These are phyloP conservation scores for Liriodendron chinense DNA, from an alignment of 164 flowering plant species.

Conservation along the genomic window DNA sequence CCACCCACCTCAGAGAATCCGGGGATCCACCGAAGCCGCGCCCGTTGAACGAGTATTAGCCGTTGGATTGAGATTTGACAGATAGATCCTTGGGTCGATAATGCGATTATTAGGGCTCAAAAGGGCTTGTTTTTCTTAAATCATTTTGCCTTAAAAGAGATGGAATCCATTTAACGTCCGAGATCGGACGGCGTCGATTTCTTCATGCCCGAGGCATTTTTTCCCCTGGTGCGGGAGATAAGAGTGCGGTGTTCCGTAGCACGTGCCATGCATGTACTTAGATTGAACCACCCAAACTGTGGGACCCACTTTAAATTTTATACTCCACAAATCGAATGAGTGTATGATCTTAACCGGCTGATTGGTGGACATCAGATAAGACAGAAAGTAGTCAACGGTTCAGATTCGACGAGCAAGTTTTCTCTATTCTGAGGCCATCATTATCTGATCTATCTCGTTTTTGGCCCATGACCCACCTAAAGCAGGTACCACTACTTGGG, in stretches of 20 bases:
- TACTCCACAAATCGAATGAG: not conserved
- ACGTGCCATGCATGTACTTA: too few species aligned
- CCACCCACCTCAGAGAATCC: too few species aligned
- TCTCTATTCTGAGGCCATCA: not conserved
- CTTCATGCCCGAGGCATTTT: not conserved
- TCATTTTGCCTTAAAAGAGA: not conserved
- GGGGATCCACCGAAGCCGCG: not conserved
- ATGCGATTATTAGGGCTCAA: not conserved
- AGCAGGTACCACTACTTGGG: not conserved
- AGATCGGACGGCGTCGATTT: not conserved
- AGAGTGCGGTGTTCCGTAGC: not conserved
- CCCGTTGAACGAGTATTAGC: conserved; percentile 1
- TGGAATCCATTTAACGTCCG: not conserved
- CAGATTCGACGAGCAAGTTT: not conserved
- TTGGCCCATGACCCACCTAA: not conserved
- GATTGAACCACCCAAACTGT: too few species aligned
- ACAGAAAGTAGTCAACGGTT: not conserved
- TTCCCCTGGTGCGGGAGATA: not conserved
- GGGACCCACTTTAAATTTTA: too few species aligned
- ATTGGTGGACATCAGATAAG: not conserved
- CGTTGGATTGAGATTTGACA: not conserved
- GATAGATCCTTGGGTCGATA: not conserved
- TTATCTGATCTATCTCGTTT: not conserved
- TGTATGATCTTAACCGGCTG: not conserved
- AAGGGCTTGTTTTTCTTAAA: not conserved